Evolutionary conservation across 176 grass and related monocot species (phyloP), one percentile per base, ranked within the genome.

Genomic region (Avena eriantha): DNA sequence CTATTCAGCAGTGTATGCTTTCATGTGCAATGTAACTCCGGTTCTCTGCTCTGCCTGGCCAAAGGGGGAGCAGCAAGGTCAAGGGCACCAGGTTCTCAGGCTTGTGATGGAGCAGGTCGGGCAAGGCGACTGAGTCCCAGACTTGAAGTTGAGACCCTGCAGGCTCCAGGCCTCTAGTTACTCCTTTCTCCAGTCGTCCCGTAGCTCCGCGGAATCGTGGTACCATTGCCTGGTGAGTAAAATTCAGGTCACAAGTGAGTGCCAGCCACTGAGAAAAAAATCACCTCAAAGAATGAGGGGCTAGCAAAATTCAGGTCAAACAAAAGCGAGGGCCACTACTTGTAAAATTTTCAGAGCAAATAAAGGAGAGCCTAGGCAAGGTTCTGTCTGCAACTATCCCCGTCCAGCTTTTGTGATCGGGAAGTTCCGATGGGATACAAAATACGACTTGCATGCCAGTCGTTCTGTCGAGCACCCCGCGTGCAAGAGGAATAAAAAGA

Each of bases 81-180:
- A 98, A 31, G 96, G 88, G 45, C 96, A 98, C 88, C 87, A 87
- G 76, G 81, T 24, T 26, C 84, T 90, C 61, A 93, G 57, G 64
- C 90, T 92, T 94, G 84, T 95, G 74, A 95, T 94, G 18, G 93
- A 95, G 83, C 93, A 98, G 39, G 86, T 87, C 60, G 91, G 82
- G 0, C 91, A 93, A 18, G 77, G 78, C 16, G 73, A 89, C 47
- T 91, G 96, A 2, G 83, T 16, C 39, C 86, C 81, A 0, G 29
- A 63, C 59, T 86, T 89, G 69, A 89, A 82, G 24, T 45, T 85
- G 9, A 91, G 73, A 31, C 86, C 93, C 21, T 87, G 92, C 41
- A 86, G 78, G 74, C 80, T 92, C 86, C 90, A 92, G 45, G 93
- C 93, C 45, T 98, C 92, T 69, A 92, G 31, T 54, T 95, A 98